Conservation (phyloP, 73 alveolate genomes). For the Effrenium voratum region DNA sequence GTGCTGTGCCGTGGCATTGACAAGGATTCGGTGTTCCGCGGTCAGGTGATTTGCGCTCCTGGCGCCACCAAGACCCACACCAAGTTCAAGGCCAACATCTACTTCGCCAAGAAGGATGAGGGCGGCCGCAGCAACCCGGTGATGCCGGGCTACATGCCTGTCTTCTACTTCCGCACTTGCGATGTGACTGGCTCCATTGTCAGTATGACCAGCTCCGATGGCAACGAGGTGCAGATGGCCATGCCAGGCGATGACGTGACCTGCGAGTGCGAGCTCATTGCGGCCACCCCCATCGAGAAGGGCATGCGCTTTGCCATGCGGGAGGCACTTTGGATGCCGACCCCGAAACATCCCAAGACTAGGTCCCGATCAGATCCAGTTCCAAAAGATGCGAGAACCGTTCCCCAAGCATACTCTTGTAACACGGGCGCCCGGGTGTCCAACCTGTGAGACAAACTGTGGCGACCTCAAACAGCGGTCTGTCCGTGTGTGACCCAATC, state of each 20-base stretch:
- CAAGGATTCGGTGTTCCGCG: slow-evolving; percentile 84
- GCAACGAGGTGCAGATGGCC: slow-evolving; percentile 96
- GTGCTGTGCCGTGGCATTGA: slow-evolving; percentile 95
- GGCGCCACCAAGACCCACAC: slow-evolving; percentile 86
- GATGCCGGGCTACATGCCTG: slow-evolving; percentile 97
- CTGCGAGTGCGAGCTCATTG: slow-evolving; percentile 95
- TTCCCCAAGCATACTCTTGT: too few species aligned
- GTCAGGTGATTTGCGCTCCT: slow-evolving; percentile 93
- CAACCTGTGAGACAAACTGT: too few species aligned
- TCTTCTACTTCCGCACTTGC: slow-evolving; percentile 91
- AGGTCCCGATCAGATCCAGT: too few species aligned
- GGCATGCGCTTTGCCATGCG: slow-evolving; percentile 98
- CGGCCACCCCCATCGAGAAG: slow-evolving; percentile 95
- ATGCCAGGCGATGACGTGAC: slow-evolving; percentile 98
- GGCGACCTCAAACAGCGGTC: too few species aligned
- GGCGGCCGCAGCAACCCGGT: slow-evolving; percentile 99
- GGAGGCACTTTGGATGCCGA: too few species aligned
- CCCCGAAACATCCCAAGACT: too few species aligned
- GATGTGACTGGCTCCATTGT: slow-evolving; percentile 80
- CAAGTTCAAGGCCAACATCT: slow-evolving; percentile 96
- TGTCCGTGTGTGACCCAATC: too few species aligned
- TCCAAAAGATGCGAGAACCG: too few species aligned
- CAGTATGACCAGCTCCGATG: slow-evolving; percentile 73
- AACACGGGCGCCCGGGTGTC: too few species aligned
- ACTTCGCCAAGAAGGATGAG: slow-evolving; percentile 98